phyloP scores from a whole-genome alignment of 345 rosid genomes.

The Triadica sebifera region DNA sequence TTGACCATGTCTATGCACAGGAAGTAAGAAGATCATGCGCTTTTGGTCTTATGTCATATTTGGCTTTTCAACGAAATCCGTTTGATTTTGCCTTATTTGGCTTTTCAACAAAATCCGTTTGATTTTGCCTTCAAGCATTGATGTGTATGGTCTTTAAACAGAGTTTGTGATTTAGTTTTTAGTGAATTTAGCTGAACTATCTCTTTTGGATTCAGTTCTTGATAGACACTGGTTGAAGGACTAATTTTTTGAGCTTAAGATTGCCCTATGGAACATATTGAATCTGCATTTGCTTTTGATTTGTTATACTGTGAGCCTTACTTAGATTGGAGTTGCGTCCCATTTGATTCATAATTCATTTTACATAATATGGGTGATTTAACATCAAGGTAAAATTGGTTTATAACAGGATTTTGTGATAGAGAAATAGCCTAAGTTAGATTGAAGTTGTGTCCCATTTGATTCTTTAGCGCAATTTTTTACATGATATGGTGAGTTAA shows the following conservation, averaged over 20 bases:
- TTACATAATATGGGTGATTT: no score
- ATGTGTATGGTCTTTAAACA: no score
- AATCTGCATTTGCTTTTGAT: not conserved
- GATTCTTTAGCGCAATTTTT: no score
- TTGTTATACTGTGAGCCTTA: not conserved
- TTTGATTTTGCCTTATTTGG: no score
- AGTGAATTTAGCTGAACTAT: no score
- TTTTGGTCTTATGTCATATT: not conserved
- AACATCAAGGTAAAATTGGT: not conserved
- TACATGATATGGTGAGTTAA: no score
- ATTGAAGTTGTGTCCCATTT: not conserved
- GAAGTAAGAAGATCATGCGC: not conserved
- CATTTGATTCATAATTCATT: not conserved
- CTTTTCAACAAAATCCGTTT: no score
- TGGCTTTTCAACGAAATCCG: not conserved
- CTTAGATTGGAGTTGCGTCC: not conserved
- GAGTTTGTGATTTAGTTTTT: no score
- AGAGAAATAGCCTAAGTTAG: slow-evolving; percentile 6
- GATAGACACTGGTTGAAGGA: not conserved
- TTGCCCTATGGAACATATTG: no score
- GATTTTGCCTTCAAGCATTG: no score
- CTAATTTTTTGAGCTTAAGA: no score
- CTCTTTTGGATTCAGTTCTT: not conserved
- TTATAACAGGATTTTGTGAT: not conserved
- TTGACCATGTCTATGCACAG: no score